Evolutionary conservation across 768 basidiomycete species (phyloP), one percentile per base, ranked within the genome.

Genomic region (Kwoniella sp.): DNA sequence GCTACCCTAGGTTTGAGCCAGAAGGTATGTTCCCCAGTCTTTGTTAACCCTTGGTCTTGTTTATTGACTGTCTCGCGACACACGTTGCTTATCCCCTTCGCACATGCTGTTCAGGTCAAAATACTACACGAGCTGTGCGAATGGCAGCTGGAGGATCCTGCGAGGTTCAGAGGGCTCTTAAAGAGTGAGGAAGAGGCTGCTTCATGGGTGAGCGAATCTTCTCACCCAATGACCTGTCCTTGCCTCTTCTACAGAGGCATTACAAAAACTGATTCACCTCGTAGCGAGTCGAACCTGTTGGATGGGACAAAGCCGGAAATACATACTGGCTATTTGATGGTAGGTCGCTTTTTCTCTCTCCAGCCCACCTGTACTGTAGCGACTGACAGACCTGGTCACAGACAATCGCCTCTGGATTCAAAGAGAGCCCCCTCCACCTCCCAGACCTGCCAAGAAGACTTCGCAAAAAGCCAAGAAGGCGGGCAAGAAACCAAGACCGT

Each of bases 321-420:
- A 79, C 76, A 4, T 82, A 79, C 65, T 82, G 67, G 65, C 62
- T 82, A 28, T 82, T 82, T 66, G 80, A 81, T 45, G 81, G 81
- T 80, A 38, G 58, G 77, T 63, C 15, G 20, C 4, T 4, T 17
- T 28, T 26, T 26, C n/a, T n/a, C n/a, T 67, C 20, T 13, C 58
- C 9, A 30, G 12, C 23, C 20, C 20, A 4, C 12, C 55, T 59
- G 31, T 58, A 15, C 23, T 51, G 30, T 4, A 8, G 50, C 47
- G 25, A 58, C 56, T 56, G 34, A 52, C 13, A 41, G 13, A 13
- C 34, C 13, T 37, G 23, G 17, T 2, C 17, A 47, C 30, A 80
- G 79, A 81, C 57, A 81, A 81, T 55, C 75, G 79, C 3, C 63
- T 81, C 12, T 81, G 79, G 79, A 66, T 81, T 4, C 76, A 81